Evolutionary conservation across 805 yeast species (phyloP), one percentile per base, ranked within the genome.

Genomic region (Teunomyces atbi): DNA sequence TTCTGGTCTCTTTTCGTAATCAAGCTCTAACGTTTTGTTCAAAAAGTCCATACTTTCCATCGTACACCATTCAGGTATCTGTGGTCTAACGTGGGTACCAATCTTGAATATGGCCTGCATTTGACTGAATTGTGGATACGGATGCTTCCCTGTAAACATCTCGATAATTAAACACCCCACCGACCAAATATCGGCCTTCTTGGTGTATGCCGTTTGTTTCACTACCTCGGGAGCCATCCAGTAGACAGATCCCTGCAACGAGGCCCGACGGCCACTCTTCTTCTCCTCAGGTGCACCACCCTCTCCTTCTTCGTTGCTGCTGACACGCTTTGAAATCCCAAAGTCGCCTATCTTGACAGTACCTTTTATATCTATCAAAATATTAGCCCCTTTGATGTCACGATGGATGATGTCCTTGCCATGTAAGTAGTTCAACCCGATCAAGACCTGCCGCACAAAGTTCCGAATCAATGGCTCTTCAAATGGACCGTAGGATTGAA

Each of bases 191-290:
- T 94, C 99, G 0, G 96, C 96, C 64, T 89, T 89, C 32, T 86
- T 83, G 1, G 98, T 92, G 44, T 92, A 88, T 0, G 90, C 88
- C 1, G 88, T 84, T 60, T 91, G 97, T 58, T 90, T 89, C 13
- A 94, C 98, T 6, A 94, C 98, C 62, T 94, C 99, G 0, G 99
- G 99, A 0, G 99, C 98, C 99, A 94, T 94, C 98, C 99, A 94
- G 61, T 85, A 94, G 0, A 92, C 74, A 38, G 96, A 89, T 0
- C 99, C 99, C 65, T 92, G 97, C 44, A 89, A 68, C 0, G 96
- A 89, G 1, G 88, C 91, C 37, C 97, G 78, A 45, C 74, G 64
- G 11, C 71, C 62, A n/a, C 65, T 59, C 54, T 66, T 67, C 21
- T 64, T 61, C 29, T 60, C 60, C 18, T 43, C 34, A 13, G 46